Percentiles rank a stretch among this genome's conserved stretches.
These are phyloP conservation scores for Candida pseudoviswanathii DNA, from an alignment of 1,139 yeast genomes.

Conservation along the genomic window DNA sequence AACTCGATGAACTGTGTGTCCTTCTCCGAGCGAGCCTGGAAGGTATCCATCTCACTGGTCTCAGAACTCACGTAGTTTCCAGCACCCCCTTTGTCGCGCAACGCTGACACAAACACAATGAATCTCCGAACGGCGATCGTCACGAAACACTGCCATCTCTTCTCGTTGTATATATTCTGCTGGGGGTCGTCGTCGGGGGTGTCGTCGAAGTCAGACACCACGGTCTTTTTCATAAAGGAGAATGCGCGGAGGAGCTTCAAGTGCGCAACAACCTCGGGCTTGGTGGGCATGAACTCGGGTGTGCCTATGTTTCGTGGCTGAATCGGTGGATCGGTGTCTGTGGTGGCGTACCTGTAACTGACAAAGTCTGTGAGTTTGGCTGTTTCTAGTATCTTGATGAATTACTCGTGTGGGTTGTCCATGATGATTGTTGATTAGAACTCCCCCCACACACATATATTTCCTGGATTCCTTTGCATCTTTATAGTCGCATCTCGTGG, in stretches of 20 bases:
- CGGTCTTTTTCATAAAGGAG: slow-evolving; percentile 22
- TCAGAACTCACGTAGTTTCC: background rate
- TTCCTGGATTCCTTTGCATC: too few relatives aligned
- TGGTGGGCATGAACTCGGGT: background rate
- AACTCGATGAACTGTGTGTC: background rate
- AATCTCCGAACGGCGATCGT: slow-evolving; percentile 33
- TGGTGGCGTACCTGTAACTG: too few relatives aligned
- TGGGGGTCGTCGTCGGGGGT: background rate
- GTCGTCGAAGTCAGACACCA: slow-evolving; percentile 8
- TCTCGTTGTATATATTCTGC: slow-evolving; percentile 17
- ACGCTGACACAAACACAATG: slow-evolving; percentile 26
- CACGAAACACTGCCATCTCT: slow-evolving; percentile 31
- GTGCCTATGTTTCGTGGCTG: too few relatives aligned
- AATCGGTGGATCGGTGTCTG: too few relatives aligned
- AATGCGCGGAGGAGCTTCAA: slow-evolving; percentile 34
- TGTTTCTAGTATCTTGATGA: too few relatives aligned
- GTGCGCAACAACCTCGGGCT: slow-evolving; percentile 24
- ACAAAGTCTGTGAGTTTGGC: too few relatives aligned
- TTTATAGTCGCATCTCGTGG: too few relatives aligned
- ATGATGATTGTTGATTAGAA: too few relatives aligned
- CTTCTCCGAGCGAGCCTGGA: background rate
- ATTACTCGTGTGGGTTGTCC: too few relatives aligned
- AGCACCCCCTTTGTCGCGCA: slow-evolving; percentile 9
- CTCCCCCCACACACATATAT: too few relatives aligned
- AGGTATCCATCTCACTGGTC: background rate